Base-by-base conservation (phyloP, 2,329 filamentous ascomycete genomes). In the Sclerotinia subarctica region DNA sequence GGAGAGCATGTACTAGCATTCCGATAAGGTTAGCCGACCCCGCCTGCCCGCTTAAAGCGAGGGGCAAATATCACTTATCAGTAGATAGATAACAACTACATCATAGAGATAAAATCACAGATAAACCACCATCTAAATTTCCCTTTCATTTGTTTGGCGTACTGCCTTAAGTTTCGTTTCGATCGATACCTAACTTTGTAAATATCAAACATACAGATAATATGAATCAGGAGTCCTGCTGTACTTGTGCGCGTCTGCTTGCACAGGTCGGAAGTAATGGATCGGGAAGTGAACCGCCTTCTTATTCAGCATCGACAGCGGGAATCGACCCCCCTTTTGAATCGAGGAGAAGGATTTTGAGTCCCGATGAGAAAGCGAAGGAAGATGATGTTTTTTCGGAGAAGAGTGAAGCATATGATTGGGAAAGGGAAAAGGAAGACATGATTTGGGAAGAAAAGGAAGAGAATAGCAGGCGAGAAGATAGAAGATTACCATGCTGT, bases 171-270 rank as follows among this genome's bases (percentile, higher is more conserved):
- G 35, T 38, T 19, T 26, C 17, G 5, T 13, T 10, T 21, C 7
- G 15, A 42, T 19, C 15, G 15, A 42, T 51, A 51, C 13, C n/a
- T 7, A 3, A 19, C 32, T 24, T 10, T 4, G 13, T 38, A 63
- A 10, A 19, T 7, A 11, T 44, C 2, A 42, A 17, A 42, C 7
- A 8, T 38, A 26, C 8, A 8, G 26, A 8, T 5, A 42, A 7
- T 26, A 63, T 51, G 59, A 21, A 15, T 21, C 59, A 63, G 29
- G 59, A 38, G 32, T 51, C 59, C 19, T 63, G 59, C 32, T 63
- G 59, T 29, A 38, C 29, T 51, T 63, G 59, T 63, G 59, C 59
- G 29, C 59, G 59, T 38, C 29, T 63, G 47, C 59, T 63, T 15
- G 59, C 32, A 8, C 32, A 51, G 13, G 51, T 63, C 51, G 17